phyloP scores from a whole-genome alignment of 2,329 filamentous ascomycete species.

The Hirsutella minnesotensis region DNA sequence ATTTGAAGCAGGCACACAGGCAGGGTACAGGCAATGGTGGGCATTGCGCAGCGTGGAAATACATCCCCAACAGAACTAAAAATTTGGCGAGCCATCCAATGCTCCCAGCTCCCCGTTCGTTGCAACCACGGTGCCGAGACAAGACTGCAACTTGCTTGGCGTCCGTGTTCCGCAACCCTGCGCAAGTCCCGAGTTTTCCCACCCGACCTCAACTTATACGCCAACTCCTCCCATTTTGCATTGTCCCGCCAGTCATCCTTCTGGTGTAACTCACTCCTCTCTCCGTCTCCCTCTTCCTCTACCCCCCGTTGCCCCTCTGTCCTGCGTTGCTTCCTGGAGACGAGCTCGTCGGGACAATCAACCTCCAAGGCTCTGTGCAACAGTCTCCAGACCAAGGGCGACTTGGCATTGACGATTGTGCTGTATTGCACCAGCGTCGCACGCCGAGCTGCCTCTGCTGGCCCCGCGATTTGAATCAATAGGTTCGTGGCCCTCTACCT shows the following conservation, averaged over 20 bases:
- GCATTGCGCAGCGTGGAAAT: constrained; percentile 3
- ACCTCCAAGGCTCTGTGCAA: constrained; percentile 3
- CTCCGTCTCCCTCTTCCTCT: constrained; percentile 2
- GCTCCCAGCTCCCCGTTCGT: background rate
- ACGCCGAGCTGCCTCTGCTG: constrained; percentile 9
- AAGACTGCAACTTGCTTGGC: constrained; percentile 4
- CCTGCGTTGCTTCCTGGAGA: background rate
- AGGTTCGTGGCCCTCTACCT: constrained; percentile 11
- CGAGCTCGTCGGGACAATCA: constrained; percentile 1
- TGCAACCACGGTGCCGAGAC: background rate
- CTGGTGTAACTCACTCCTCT: background rate
- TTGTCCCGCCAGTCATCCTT: background rate
- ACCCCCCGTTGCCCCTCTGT: background rate
- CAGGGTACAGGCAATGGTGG: no score
- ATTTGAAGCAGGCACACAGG: no score
- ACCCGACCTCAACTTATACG: constrained; percentile 18
- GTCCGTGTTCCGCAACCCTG: no score
- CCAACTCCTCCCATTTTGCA: constrained; percentile 11
- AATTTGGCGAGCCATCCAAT: constrained; percentile 11
- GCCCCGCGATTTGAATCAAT: constrained; percentile 17
- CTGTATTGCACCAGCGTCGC: constrained; percentile 1
- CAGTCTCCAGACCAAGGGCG: background rate
- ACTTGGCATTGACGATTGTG: constrained; percentile 4
- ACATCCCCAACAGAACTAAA: constrained; percentile 33
- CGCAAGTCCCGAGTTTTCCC: constrained; percentile 12